Conservation (phyloP, 495 filamentous ascomycete genomes). For the Sabuloglossum arenarium region DNA sequence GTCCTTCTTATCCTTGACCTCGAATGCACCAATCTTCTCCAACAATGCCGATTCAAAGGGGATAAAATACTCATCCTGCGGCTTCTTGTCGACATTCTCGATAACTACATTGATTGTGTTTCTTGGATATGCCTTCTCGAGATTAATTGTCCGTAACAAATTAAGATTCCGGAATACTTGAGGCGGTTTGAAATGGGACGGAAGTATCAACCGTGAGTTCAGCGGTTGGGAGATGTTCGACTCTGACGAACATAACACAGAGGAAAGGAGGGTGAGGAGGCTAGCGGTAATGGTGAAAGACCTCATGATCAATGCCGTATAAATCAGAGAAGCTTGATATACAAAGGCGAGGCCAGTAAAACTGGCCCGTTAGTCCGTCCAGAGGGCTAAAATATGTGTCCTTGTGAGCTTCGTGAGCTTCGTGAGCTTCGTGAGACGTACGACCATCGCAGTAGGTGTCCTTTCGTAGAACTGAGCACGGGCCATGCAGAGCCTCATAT, state of each 20-base stretch:
- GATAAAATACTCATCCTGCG: constrained; percentile 32
- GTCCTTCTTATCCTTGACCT: constrained; percentile 80
- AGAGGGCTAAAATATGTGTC: not conserved
- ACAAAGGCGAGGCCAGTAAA: not conserved
- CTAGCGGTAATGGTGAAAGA: not conserved
- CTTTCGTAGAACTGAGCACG: not conserved
- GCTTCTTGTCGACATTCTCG: constrained; percentile 58
- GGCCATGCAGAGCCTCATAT: not conserved
- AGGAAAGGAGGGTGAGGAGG: not conserved
- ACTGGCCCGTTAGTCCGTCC: not conserved
- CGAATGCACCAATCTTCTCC: constrained; percentile 53
- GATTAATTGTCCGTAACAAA: constrained; percentile 68
- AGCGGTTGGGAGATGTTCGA: constrained; percentile 12
- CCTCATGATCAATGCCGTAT: not conserved
- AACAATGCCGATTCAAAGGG: constrained; percentile 1
- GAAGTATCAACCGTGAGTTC: constrained; percentile 32
- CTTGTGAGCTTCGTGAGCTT: not conserved
- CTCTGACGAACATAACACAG: not conserved
- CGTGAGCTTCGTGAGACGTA: not conserved
- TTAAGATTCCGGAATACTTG: constrained; percentile 85
- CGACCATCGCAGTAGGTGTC: not conserved
- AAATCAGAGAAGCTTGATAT: not conserved
- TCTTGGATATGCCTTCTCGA: constrained; percentile 78
- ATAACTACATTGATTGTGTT: constrained; percentile 85
- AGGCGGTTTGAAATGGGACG: constrained; percentile 60